Conservation (phyloP, 129 eudicot genomes). For the Lactuca saligna region DNA sequence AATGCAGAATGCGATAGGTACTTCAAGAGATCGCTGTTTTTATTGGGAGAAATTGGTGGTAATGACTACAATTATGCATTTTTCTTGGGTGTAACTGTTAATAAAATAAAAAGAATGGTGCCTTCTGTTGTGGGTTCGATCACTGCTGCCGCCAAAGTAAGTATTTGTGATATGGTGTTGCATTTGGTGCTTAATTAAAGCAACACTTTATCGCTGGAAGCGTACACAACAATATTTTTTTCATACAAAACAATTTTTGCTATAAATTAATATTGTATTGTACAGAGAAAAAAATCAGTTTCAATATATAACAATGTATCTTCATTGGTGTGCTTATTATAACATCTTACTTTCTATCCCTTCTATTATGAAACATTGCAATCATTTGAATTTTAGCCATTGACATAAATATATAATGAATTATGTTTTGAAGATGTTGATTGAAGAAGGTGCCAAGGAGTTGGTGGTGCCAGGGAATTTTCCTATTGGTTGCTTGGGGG, state of each 20-base stretch:
- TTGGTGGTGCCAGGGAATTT: constrained; percentile 79
- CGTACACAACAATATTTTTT: no score
- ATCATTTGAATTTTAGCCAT: no score
- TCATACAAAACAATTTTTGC: no score
- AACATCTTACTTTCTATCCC: no score
- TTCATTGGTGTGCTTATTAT: no score
- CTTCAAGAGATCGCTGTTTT: constrained; percentile 59
- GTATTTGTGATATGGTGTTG: constrained; percentile 1
- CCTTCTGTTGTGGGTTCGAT: constrained; percentile 60
- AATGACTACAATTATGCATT: constrained; percentile 80
- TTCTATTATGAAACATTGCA: no score
- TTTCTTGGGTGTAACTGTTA: constrained; percentile 46
- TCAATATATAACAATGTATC: no score
- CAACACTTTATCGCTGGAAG: no score
- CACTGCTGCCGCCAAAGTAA: constrained; percentile 52
- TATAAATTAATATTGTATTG: no score
- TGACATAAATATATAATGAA: neutral
- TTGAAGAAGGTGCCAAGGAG: constrained; percentile 73
- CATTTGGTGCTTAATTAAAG: no score
- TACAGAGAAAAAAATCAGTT: no score
- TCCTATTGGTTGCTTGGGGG: constrained; percentile 71
- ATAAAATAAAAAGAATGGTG: constrained; percentile 42
- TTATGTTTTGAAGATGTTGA: constrained; percentile 44
- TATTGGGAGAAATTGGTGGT: constrained; percentile 92
- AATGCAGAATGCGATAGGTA: constrained; percentile 48